phyloP scores from a whole-genome alignment of 306 rosid genomes.

The Betula pendula region DNA sequence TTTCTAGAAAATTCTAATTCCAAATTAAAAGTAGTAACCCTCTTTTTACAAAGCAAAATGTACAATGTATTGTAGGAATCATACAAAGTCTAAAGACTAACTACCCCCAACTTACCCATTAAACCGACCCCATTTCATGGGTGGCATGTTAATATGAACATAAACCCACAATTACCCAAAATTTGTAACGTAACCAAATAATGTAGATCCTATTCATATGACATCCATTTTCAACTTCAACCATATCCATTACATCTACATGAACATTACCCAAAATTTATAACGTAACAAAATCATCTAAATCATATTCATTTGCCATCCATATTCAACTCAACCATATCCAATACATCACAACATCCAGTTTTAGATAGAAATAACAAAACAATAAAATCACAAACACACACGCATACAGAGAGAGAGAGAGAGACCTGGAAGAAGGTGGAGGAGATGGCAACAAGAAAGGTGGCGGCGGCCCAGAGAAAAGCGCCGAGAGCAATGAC shows the following conservation, averaged over 20 bases:
- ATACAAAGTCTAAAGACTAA: not conserved
- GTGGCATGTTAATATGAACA: not conserved
- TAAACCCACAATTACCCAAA: not conserved
- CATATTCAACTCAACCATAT: not conserved
- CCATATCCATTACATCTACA: not conserved
- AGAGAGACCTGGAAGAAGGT: slow-evolving; percentile 58
- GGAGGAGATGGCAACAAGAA: slow-evolving; percentile 61
- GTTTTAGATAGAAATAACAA: no score
- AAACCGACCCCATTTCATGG: not conserved
- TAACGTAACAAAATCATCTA: not conserved
- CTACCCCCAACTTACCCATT: not conserved
- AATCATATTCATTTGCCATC: not conserved
- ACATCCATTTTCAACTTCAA: not conserved
- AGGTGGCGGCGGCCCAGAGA: slow-evolving; percentile 72
- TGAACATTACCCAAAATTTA: not conserved
- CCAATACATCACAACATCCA: not conserved
- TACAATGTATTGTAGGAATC: no score
- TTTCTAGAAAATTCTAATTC: not conserved
- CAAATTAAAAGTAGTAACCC: not conserved
- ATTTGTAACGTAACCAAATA: not conserved
- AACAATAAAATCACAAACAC: not conserved
- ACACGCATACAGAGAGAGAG: not conserved
- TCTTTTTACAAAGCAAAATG: not conserved
- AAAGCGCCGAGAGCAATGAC: slow-evolving; percentile 71
- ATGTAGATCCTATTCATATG: not conserved